A percentile compares a stretch with the other conserved stretches of the same genome.
These are phyloP conservation scores for Cladosporium cucumerinum DNA, from an alignment of 2,329 filamentous ascomycete species.

Conservation along the genomic window DNA sequence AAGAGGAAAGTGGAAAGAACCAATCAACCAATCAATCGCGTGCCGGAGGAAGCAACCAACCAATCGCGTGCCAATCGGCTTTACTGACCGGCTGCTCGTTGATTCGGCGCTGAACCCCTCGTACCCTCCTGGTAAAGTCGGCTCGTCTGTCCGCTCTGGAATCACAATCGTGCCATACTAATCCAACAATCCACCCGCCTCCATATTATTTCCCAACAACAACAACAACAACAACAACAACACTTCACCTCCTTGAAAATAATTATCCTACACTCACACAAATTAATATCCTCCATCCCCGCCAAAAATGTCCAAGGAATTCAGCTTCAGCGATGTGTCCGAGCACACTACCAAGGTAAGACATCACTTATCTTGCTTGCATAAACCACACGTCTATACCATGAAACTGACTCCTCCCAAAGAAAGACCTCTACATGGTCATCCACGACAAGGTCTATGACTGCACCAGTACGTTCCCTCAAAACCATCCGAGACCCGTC, in stretches of 20 bases:
- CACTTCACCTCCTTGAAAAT: not conserved
- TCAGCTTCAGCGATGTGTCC: conserved; percentile 77
- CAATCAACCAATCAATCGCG: no score
- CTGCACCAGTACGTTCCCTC: conserved; percentile 51
- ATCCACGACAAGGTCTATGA: conserved; percentile 98
- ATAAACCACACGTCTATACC: not conserved
- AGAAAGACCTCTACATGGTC: conserved; percentile 90
- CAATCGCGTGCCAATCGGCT: not conserved
- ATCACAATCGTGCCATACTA: not conserved
- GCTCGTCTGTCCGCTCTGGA: not conserved
- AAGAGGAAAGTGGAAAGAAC: no score
- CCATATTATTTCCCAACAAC: not conserved
- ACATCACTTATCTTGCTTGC: not conserved
- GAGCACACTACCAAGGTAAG: conserved; percentile 64
- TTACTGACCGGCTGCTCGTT: not conserved
- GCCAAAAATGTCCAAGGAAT: conserved; percentile 53
- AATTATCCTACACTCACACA: not conserved
- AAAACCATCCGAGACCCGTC: not conserved
- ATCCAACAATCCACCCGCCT: not conserved
- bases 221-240: not conserved
- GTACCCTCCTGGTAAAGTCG: not conserved
- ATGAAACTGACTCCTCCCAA: conserved; percentile 37
- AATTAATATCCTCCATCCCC: not conserved
- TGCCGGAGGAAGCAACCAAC: no score
- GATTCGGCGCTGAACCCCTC: not conserved